phyloP scores from a whole-genome alignment of 148 eudicot species.

The Heliamphora exappendiculata region DNA sequence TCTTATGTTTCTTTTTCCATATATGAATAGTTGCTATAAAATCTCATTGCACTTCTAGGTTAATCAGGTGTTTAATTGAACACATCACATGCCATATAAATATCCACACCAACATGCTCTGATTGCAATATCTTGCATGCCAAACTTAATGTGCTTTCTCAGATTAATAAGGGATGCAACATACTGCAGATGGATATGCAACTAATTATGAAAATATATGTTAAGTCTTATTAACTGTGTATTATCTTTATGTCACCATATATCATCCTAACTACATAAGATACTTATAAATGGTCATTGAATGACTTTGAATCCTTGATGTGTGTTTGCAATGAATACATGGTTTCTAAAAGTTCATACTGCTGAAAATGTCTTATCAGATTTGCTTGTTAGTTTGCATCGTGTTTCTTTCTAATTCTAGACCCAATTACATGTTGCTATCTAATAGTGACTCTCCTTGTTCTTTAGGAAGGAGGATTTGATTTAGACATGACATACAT shows the following conservation, averaged over 20 bases:
- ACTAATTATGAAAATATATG: too few species aligned
- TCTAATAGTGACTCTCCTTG: slow-evolving; percentile 7
- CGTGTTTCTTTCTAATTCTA: neutral
- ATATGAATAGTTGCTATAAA: too few species aligned
- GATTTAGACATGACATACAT: slow-evolving; percentile 98
- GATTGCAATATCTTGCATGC: too few species aligned
- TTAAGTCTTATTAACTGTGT: too few species aligned
- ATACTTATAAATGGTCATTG: neutral
- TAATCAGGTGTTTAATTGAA: neutral
- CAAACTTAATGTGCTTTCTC: too few species aligned
- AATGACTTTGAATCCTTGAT: neutral
- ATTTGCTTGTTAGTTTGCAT: neutral
- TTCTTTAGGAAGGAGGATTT: slow-evolving; percentile 80
- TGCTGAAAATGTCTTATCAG: slow-evolving; percentile 1
- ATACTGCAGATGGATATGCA: too few species aligned
- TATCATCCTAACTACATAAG: neutral
- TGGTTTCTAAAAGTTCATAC: slow-evolving; percentile 3
- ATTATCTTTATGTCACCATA: neutral
- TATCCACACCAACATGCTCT: too few species aligned
- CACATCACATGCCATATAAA: too few species aligned
- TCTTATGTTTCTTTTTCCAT: too few species aligned
- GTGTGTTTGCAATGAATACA: neutral
- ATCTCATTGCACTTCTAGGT: too few species aligned
- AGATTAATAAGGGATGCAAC: too few species aligned
- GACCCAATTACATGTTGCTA: neutral